phyloP scores from a whole-genome alignment of 148 eudicot species.

The Diospyros kaki region DNA sequence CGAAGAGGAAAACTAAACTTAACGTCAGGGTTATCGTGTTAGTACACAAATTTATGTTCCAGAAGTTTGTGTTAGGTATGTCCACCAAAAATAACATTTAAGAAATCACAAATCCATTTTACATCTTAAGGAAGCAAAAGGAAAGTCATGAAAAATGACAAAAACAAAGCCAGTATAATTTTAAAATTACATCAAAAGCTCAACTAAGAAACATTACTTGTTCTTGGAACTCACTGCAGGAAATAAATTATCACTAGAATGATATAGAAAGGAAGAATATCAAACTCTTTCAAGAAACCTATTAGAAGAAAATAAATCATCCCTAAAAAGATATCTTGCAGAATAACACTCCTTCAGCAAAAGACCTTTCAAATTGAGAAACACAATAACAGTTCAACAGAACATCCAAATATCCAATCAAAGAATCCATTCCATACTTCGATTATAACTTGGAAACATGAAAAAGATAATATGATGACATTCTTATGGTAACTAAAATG shows the following conservation, averaged over 20 bases:
- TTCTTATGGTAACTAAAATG: no score
- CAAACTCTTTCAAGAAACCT: no score
- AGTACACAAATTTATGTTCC: background rate
- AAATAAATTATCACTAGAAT: background rate
- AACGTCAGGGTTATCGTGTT: background rate
- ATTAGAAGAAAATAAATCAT: no score
- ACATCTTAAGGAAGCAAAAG: background rate
- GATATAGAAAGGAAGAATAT: no score
- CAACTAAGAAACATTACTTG: background rate
- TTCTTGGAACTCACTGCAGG: background rate
- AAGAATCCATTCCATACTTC: no score
- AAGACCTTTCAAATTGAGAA: background rate
- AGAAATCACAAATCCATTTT: background rate
- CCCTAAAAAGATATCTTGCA: no score
- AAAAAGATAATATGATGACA: no score
- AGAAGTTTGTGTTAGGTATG: background rate
- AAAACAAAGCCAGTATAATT: background rate
- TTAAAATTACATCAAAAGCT: background rate
- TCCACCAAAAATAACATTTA: constrained; percentile 6
- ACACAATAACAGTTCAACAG: background rate
- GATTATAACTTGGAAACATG: no score
- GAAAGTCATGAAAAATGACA: background rate
- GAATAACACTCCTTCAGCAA: background rate
- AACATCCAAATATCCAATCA: no score
- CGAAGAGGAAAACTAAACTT: background rate